Base-by-base conservation (phyloP, 1,139 yeast genomes). In the Lodderomyces parapsilosis region DNA sequence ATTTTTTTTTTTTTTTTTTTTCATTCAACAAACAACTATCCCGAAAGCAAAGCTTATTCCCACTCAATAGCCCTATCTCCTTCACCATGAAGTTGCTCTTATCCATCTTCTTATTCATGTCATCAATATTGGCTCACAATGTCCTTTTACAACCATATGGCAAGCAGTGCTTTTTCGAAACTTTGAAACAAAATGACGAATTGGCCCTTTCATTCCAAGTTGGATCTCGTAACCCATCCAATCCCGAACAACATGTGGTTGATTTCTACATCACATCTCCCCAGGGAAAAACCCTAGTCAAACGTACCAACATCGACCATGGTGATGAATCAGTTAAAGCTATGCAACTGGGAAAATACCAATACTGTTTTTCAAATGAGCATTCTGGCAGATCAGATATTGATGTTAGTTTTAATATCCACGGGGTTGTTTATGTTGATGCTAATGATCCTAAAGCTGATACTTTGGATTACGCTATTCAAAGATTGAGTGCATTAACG, bases 381-480 rank as follows among this genome's bases (percentile, higher is more conserved):
- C 81, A 78, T 56, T 74, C 87, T 11, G 74, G 80, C 30, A 65
- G 84, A 46, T 81, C 77, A 44, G 89, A 93, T 46, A 84, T 89
- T 65, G 99, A 93, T 61, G 96, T 93, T 36, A 85, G 96, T 1
- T 93, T 93, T 76, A 93, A 93, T 65, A 90, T 91, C 48, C 96
- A 90, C 60, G 98, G 97, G 33, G 90, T 88, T 37, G 82, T 91
- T 46, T 91, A 87, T 63, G 82, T 90, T 48, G 96, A 91, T 61
- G 81, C 83, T 49, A 86, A 84, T 55, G 93, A 88, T 57, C 90
- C 91, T 47, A 78, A 85, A 52, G 76, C 85, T 31, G 91, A 90
- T 60, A 81, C 93, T 41, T 75, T 93, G 58, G 98, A 93, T 59
- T 81, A 84, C 48, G 91, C 96, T 44, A 88, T 93, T 44, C 81